Percentiles rank a stretch among this genome's conserved stretches.
Evolutionary conservation across 1,284 basidiomycete genomes (phyloP).

Genomic region (Puccinia polysora): DNA sequence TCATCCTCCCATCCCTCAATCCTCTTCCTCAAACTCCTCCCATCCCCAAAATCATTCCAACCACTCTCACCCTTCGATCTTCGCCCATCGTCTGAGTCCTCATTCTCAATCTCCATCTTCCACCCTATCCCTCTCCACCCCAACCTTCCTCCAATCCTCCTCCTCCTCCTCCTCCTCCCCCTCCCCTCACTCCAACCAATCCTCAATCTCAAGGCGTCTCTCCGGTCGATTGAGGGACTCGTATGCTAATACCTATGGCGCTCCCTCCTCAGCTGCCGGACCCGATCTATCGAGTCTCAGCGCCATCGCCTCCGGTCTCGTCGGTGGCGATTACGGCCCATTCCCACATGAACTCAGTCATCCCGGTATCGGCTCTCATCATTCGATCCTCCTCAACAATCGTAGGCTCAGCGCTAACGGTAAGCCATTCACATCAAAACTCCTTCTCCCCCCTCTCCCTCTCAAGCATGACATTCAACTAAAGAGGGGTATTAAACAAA

Average conservation of each 20-base stretch:
- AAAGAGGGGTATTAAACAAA: too few relatives aligned
- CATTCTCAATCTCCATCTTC: background rate
- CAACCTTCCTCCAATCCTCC: slow-evolving; percentile 4
- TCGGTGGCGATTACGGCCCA: slow-evolving; percentile 34
- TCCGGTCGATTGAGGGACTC: slow-evolving; percentile 10
- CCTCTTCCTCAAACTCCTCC: background rate
- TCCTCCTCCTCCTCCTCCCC: background rate
- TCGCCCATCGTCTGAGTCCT: background rate
- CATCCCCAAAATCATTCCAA: background rate
- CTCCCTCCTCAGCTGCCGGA: slow-evolving; percentile 3
- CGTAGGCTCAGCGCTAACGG: slow-evolving; percentile 10
- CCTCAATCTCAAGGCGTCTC: background rate
- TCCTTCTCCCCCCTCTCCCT: background rate
- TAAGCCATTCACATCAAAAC: background rate
- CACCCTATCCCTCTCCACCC: background rate
- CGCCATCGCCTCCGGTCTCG: slow-evolving; percentile 27
- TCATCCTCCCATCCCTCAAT: slow-evolving; percentile 8
- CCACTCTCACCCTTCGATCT: background rate
- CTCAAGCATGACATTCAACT: background rate
- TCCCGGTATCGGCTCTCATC: slow-evolving; percentile 2
- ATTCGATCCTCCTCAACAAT: background rate
- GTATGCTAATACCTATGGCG: slow-evolving; percentile 27
- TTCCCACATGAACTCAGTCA: slow-evolving; percentile 28
- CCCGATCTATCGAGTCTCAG: slow-evolving; percentile 26
- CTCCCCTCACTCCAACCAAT: background rate